Evolutionary conservation across 2,329 filamentous ascomycete genomes (phyloP).

Genomic region (Ophiosphaerella herpotricha): DNA sequence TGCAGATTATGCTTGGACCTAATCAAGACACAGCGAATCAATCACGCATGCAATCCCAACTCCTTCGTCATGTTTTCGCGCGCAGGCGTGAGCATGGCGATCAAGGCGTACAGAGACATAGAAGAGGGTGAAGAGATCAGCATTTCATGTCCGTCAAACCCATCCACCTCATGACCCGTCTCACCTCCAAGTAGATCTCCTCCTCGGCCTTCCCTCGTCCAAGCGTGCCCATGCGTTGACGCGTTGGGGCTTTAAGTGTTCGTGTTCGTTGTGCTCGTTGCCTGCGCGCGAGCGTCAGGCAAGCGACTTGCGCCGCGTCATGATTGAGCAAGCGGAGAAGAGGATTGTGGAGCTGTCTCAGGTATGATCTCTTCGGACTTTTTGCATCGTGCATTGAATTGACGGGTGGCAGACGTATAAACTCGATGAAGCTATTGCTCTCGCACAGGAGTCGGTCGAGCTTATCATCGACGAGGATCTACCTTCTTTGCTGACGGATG

Average conservation of each 20-base stretch:
- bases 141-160: constrained; percentile 17
- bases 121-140: constrained; percentile 29
- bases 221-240: constrained; percentile 13
- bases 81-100: constrained; percentile 21
- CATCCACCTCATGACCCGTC: background rate
- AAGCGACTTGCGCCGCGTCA: constrained; percentile 21
- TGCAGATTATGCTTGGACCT: background rate
- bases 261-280: constrained; percentile 21
- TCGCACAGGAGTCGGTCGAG: constrained; percentile 12
- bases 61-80: constrained; percentile 31
- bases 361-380: too few species aligned
- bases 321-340: constrained; percentile 10
- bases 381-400: too few species aligned
- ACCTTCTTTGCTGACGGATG: constrained; percentile 13
- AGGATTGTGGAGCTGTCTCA: constrained; percentile 3
- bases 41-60: constrained; percentile 30
- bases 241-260: constrained; percentile 32
- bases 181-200: constrained; percentile 15
- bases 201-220: constrained; percentile 14
- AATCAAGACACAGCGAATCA: constrained; percentile 18
- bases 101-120: constrained; percentile 30
- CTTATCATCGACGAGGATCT: constrained; percentile 16
- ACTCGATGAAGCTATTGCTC: constrained; percentile 7
- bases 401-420: background rate
- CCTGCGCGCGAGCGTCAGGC: constrained; percentile 1